Base-by-base conservation (phyloP, 2,329 filamentous ascomycete genomes). In the Pseudopyrenochaeta lycopersici region DNA sequence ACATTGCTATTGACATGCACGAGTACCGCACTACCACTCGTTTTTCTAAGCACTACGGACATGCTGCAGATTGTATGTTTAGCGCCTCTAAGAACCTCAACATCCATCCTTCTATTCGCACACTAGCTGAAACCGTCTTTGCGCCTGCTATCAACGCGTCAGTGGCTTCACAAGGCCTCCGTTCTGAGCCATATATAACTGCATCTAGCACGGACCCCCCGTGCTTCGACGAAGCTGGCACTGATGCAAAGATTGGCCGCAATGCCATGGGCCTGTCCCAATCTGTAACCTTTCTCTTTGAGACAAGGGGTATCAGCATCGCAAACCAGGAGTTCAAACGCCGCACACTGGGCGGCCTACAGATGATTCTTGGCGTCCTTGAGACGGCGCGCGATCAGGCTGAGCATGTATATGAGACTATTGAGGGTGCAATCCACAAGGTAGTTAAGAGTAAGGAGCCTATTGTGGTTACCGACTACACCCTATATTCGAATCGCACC, bases 221-320 rank as follows among this genome's bases (percentile, higher is more conserved):
- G 7, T 55, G 56, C 0, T 58, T 74, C 12, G 54, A 68, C 9
- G 74, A 76, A 58, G 73, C 73, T 2, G 72, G 68, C 5, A 75
- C 67, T 4, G 71, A 74, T 42, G 71, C 70, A 4, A 75, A 73
- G 43, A 76, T 75, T 31, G 74, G 73, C 1, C 67, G 74, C 17
- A 76, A 77, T 33, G 68, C 68, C 12, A 73, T 76, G 67, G 74
- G 72, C 2, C 58, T 76, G 7, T 70, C 68, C 1, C 74, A 77
- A 47, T 66, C 64, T 14, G 52, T 76, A 1, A 71, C 70, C 0
- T 75, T 76, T 41, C 64, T 77, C 6, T 72, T 70, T 43, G 73
- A 77, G 50, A 70, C 67, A 4, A 62, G 74, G 6, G 74, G 74
- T 2, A 75, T 77, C 17, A 68, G 69, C 0, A 65, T 77, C 18